A percentile compares a stretch with the other conserved stretches of the same genome.
Evolutionary conservation across 2,329 filamentous ascomycete species (phyloP).

Genomic region (Botrytis paeoniae): DNA sequence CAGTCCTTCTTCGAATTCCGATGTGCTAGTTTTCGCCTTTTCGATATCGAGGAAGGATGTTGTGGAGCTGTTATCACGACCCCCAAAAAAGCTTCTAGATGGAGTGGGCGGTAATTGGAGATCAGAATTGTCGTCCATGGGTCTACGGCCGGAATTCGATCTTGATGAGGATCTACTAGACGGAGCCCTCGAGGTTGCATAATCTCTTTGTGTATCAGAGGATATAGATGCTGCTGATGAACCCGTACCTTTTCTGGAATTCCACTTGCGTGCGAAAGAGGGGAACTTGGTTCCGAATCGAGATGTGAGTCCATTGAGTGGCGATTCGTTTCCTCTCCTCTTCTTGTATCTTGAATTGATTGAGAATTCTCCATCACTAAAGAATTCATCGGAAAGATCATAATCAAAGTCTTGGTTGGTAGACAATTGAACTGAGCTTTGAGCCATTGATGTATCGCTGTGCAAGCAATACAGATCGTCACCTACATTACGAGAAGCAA

Average conservation of each 20-base stretch:
- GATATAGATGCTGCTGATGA: conserved; percentile 25
- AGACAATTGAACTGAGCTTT: conserved; percentile 39
- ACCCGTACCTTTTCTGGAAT: conserved; percentile 46
- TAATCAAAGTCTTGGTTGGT: conserved; percentile 57
- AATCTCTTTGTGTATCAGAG: conserved; percentile 30
- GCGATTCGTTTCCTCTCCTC: conserved; percentile 56
- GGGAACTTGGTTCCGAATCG: conserved; percentile 61
- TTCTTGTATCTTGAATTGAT: conserved; percentile 52
- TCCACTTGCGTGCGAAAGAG: conserved; percentile 53
- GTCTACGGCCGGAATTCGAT: conserved; percentile 55
- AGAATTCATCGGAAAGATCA: conserved; percentile 58
- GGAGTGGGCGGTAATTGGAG: conserved; percentile 59
- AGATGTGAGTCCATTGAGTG: conserved; percentile 60
- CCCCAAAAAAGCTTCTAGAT: conserved; percentile 60
- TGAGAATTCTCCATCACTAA: conserved; percentile 60
- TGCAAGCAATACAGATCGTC: conserved; percentile 59
- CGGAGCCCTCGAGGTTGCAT: conserved; percentile 52
- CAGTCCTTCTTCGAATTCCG: conserved; percentile 57
- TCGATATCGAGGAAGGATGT: conserved; percentile 50
- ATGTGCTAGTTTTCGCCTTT: conserved; percentile 48
- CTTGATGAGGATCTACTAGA: conserved; percentile 80
- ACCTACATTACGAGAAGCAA: conserved; percentile 44
- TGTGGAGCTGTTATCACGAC: conserved; percentile 47
- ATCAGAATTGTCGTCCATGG: conserved; percentile 46
- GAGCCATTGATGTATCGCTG: conserved; percentile 40